phyloP scores from a whole-genome alignment of 108 stramenopile species.

The Parietichytrium sp. region DNA sequence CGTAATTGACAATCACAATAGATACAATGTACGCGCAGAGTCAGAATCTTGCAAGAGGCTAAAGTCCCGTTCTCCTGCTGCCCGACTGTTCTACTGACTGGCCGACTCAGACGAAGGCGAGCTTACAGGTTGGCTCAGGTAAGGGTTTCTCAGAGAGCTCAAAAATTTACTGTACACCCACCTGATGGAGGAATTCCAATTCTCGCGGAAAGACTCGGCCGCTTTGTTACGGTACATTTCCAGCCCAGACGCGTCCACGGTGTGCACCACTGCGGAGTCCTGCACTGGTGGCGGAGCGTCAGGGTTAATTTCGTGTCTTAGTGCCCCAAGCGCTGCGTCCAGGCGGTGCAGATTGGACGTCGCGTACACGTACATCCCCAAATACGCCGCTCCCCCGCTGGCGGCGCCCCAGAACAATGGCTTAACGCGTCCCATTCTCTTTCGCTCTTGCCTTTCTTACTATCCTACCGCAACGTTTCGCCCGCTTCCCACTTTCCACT shows the following conservation, averaged over 20 bases:
- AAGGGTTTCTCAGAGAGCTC: slow-evolving; percentile 3
- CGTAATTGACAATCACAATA: too few species aligned
- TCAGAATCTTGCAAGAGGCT: too few species aligned
- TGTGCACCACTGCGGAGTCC: neutral
- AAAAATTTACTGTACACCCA: neutral
- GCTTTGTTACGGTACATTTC: neutral
- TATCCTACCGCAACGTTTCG: too few species aligned
- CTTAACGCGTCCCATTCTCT: neutral
- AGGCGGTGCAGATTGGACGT: slow-evolving; percentile 22
- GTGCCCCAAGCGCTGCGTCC: slow-evolving; percentile 4
- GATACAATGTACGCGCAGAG: too few species aligned
- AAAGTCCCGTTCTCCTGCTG: too few species aligned
- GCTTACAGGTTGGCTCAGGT: too few species aligned
- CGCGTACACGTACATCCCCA: slow-evolving; percentile 30
- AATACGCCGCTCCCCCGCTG: slow-evolving; percentile 7
- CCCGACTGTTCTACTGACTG: too few species aligned
- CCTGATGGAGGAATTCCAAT: neutral
- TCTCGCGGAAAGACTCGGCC: neutral
- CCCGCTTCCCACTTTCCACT: too few species aligned
- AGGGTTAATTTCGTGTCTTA: slow-evolving; percentile 25
- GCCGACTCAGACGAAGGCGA: too few species aligned
- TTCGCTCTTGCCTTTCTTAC: neutral
- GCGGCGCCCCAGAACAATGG: neutral
- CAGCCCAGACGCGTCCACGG: neutral
- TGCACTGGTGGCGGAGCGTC: slow-evolving; percentile 29